phyloP scores from a whole-genome alignment of 1,284 basidiomycete genomes.

The Blastosporella zonata region DNA sequence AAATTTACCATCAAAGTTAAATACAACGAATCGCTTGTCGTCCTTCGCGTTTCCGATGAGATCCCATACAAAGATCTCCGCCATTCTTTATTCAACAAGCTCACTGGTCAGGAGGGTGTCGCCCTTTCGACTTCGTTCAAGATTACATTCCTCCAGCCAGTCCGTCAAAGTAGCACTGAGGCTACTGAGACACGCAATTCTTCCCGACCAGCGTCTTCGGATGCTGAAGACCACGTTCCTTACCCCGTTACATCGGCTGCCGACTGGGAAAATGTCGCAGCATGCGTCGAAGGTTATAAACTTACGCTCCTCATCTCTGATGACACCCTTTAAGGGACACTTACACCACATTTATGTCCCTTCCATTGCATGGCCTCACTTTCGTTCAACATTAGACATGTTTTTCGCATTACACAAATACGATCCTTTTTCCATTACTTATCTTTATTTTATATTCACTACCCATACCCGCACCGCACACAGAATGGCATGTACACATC shows the following conservation, averaged over 20 bases:
- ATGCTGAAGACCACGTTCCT: conserved; percentile 29
- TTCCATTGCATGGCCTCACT: conserved; percentile 5
- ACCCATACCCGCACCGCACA: neutral
- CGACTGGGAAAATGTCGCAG: conserved; percentile 39
- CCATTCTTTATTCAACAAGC: conserved; percentile 57
- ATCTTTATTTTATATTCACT: conserved; percentile 2
- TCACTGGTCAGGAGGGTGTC: conserved; percentile 54
- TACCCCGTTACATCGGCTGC: conserved; percentile 32
- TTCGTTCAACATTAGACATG: conserved; percentile 1
- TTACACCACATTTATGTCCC: conserved; percentile 3
- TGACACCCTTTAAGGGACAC: conserved; percentile 11
- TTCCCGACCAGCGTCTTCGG: conserved; percentile 20
- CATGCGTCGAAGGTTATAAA: conserved; percentile 32
- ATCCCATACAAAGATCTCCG: conserved; percentile 50
- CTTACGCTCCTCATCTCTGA: conserved; percentile 38
- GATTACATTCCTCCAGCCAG: conserved; percentile 45
- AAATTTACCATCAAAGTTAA: conserved; percentile 63
- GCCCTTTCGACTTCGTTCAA: conserved; percentile 51
- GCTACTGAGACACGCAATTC: conserved; percentile 1
- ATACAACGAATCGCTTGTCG: conserved; percentile 56
- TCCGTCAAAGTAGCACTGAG: conserved; percentile 10
- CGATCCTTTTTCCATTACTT: neutral
- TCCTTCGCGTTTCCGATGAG: conserved; percentile 50
- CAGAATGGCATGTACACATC: neutral
- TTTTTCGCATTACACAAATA: conserved; percentile 1